Base-by-base conservation (phyloP, 192 early-diverging fungal species). In the Linnemannia hyalina region DNA sequence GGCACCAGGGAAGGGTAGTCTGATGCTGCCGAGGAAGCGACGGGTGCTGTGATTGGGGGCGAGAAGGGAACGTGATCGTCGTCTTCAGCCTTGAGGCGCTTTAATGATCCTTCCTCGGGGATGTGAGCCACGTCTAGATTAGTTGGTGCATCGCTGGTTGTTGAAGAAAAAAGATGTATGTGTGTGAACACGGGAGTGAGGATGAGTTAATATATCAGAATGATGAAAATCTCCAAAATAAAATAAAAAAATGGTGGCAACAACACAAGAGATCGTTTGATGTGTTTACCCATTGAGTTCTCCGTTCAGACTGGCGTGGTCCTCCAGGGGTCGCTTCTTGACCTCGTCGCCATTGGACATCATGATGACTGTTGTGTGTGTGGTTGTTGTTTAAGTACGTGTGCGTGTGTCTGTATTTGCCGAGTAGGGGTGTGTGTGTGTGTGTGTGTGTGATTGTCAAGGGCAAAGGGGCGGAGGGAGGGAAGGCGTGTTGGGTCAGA, bases 301-400 rank as follows among this genome's bases (percentile, higher is more conserved):
- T 46, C 68, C 74, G 63, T 63, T 70, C 71, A 77, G 77, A 60
- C 42, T 65, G 11, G 26, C 60, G 38, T 74, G 35, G 35, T 86
- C 84, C 46, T 86, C 84, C 35, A 81, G 42, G 41, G 84, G 84
- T 69, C 84, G 69, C 75, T 86, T 86, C 65, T 86, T 86, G 79
- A 86, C 84, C 78, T 86, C 84, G 41, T 80, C 78, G 74, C 70
- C 57, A 60, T 73, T 86, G 6, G 84, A 86, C 84, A 86, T 86
- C 84, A 86, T 86, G 1, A 38, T 73, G 36, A 36, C 40, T 52
- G 55, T 13, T 72, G 63, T 73, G 60, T 47, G 68, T 46, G 26
- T 40, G 68, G 29, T 32, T 10, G 29, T 32, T 49, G 72, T 35
- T n/a, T 47, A 15, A 42, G 41, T 41, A 70, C 15, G 68, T 52